These are phyloP conservation scores for Craspedostauros australis DNA, from an alignment of 108 stramenopile genomes.

Conservation along the genomic window DNA sequence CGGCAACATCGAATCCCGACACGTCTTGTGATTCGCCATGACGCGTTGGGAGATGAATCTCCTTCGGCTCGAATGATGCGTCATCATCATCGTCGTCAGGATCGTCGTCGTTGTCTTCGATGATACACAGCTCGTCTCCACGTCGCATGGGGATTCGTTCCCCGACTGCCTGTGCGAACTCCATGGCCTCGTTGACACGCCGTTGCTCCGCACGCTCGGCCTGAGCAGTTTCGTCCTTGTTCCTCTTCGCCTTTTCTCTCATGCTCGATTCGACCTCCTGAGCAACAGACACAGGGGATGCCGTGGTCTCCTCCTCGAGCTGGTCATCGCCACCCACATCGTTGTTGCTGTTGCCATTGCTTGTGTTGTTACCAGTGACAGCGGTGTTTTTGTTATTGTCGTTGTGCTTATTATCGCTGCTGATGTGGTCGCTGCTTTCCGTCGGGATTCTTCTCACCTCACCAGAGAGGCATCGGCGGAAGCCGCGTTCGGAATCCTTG, in stretches of 20 bases:
- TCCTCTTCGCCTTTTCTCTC: slow-evolving; percentile 2
- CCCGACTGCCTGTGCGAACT: slow-evolving; percentile 70
- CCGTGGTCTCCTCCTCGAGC: slow-evolving; percentile 12
- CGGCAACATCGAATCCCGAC: too few species aligned
- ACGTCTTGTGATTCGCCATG: too few species aligned
- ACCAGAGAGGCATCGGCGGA: not conserved
- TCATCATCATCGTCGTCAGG: slow-evolving; percentile 31
- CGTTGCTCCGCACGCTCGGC: slow-evolving; percentile 40
- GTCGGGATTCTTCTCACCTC: not conserved
- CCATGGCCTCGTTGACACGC: slow-evolving; percentile 48
- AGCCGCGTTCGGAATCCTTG: not conserved
- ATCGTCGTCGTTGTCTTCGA: slow-evolving; percentile 48
- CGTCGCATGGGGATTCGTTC: slow-evolving; percentile 41
- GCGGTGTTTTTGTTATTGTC: slow-evolving; percentile 20
- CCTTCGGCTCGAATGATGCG: slow-evolving; percentile 3
- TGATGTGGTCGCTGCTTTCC: slow-evolving; percentile 20
- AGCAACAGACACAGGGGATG: slow-evolving; percentile 6
- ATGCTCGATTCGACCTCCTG: slow-evolving; percentile 4
- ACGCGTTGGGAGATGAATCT: too few species aligned
- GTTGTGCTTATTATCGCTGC: slow-evolving; percentile 16
- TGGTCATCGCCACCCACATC: slow-evolving; percentile 6
- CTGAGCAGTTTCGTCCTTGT: too few species aligned
- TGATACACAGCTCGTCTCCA: slow-evolving; percentile 43
- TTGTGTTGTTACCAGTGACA: not conserved
- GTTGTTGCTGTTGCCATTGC: not conserved